These are phyloP conservation scores for Venturiaceae sp. DNA, from an alignment of 2,329 filamentous ascomycete species.

Conservation along the genomic window DNA sequence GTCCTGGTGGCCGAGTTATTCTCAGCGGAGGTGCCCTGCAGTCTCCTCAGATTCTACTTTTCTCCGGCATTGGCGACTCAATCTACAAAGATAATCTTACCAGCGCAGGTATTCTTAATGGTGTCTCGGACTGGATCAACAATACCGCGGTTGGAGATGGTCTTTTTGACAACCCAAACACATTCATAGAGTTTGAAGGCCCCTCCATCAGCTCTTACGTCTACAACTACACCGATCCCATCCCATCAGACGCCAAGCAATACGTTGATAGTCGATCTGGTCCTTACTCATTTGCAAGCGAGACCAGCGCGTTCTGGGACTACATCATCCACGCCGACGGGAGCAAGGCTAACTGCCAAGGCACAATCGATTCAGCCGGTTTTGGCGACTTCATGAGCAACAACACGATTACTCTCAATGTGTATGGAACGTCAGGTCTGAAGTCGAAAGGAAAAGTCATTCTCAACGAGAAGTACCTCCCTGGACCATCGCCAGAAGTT, in stretches of 20 bases:
- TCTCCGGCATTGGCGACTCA: conserved; percentile 27
- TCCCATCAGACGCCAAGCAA: conserved; percentile 30
- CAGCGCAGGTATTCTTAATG: conserved; percentile 23
- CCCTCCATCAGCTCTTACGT: conserved; percentile 35
- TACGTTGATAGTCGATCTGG: conserved; percentile 41
- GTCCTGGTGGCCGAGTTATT: conserved; percentile 22
- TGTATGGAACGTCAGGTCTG: conserved; percentile 48
- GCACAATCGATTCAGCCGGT: conserved; percentile 42
- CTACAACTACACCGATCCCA: conserved; percentile 31
- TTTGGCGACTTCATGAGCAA: conserved; percentile 28
- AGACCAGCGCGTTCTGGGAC: conserved; percentile 45
- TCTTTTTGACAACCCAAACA: conserved; percentile 48
- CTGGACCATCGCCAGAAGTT: conserved; percentile 30
- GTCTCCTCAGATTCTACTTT: conserved; percentile 23
- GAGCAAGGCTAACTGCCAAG: conserved; percentile 36
- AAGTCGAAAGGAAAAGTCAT: conserved; percentile 38
- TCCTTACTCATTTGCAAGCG: conserved; percentile 43
- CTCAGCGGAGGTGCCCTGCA: conserved; percentile 26
- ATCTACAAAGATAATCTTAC: conserved; percentile 20
- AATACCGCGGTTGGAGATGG: conserved; percentile 39
- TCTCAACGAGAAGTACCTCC: conserved; percentile 34
- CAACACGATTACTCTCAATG: conserved; percentile 44
- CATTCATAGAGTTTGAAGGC: conserved; percentile 38
- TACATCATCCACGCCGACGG: conserved; percentile 34
- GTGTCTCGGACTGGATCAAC: conserved; percentile 35